Base-by-base conservation (phyloP, 1,284 basidiomycete genomes). In the Cutaneotrichosporon dermatis region DNA sequence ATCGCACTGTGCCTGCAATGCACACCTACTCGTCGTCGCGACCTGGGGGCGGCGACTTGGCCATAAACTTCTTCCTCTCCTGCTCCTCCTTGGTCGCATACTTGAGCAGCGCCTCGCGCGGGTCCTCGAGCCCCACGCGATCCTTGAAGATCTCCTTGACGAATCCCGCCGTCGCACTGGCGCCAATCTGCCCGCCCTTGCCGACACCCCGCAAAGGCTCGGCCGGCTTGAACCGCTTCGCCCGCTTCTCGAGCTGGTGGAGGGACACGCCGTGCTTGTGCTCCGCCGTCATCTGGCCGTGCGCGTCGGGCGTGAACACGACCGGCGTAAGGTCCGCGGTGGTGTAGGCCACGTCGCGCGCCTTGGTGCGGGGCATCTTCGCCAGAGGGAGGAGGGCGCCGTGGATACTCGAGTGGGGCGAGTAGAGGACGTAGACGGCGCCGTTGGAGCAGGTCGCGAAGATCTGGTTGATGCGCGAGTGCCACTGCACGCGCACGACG, bases 391-490 rank as follows among this genome's bases (percentile, higher is more conserved):
- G 82, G 66, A 95, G 92, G 39, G 92, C 94, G 6, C 96, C 96
- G 70, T 95, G 92, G 62, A 88, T 80, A 9, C 93, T 97, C 15
- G 87, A 86, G 55, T 82, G 79, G 2, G 92, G 90, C 46, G 91
- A 94, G 79, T 99, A 99, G 52, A 95, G 82, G 56, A 98, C 90
- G 59, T 86, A 85, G 66, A 97, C 86, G 60, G 87, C 82, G 34
- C 95, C 96, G 65, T 86, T 90, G n/a, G 93, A 89, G 53, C 92
- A 82, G 1, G 91, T 88, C 35, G 88, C 84, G 57, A 96, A 82
- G 70, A 97, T 90, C 83, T 97, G 94, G 79, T 97, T 97, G 80
- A 97, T 96, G 76, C 90, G 90, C n/a, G 90, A 86, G 79, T 96
- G 94, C 93, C 93, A 97, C 36, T 84, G 79, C 1, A 96, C 89